These are phyloP conservation scores for Fusarium concolor DNA, from an alignment of 2,329 filamentous ascomycete species.

Conservation along the genomic window DNA sequence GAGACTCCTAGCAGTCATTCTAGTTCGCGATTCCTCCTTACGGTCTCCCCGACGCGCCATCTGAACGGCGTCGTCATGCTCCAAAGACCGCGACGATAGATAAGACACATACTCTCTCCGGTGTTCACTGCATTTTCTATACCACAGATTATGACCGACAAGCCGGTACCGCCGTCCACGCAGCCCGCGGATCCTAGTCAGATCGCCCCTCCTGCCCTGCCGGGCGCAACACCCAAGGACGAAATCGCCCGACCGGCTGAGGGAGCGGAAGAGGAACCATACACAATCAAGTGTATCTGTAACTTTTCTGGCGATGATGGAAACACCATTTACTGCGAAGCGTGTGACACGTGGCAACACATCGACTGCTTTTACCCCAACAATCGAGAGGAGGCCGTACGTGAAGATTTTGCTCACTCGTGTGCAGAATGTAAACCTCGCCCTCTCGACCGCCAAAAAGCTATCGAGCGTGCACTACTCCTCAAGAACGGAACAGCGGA, in stretches of 20 bases:
- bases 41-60: conserved; percentile 54
- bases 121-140: conserved; percentile 54
- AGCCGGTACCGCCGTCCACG: conserved; percentile 63
- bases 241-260: conserved; percentile 62
- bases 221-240: conserved; percentile 51
- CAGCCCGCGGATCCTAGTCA: conserved; percentile 68
- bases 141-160: conserved; percentile 72
- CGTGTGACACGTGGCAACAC: conserved; percentile 97
- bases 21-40: conserved; percentile 35
- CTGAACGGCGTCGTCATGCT: conserved; percentile 68
- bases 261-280: conserved; percentile 78
- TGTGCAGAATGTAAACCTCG: conserved; percentile 91
- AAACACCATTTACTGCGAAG: conserved; percentile 96
- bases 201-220: conserved; percentile 55
- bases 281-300: conserved; percentile 98
- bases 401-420: conserved; percentile 80
- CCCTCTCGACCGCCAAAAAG: conserved; percentile 76
- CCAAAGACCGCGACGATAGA: conserved; percentile 65
- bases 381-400: conserved; percentile 77
- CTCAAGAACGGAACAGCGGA: conserved; percentile 61
- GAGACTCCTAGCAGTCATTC: conserved; percentile 35
- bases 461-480: conserved; percentile 77
- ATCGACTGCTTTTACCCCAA: conserved; percentile 93
- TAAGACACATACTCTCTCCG: conserved; percentile 54
- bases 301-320: conserved; percentile 94